Evolutionary conservation across 2,329 filamentous ascomycete genomes (phyloP).

Genomic region (Dichotomopilus funicola): DNA sequence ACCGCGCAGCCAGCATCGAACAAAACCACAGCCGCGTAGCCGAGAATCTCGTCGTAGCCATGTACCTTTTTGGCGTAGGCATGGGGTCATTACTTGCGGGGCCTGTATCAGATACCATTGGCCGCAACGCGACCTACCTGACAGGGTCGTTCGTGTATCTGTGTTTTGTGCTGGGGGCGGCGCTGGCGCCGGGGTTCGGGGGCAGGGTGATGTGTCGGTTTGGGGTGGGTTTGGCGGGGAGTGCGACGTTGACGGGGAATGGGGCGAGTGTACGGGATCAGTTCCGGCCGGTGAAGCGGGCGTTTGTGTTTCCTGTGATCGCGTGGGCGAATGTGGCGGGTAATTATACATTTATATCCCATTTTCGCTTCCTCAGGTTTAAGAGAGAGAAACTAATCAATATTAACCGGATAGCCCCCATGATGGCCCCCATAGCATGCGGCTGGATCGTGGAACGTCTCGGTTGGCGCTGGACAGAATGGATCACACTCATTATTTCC

Average conservation of each 20-base stretch:
- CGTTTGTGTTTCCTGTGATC: conserved; percentile 44
- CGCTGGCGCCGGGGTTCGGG: conserved; percentile 39
- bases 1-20: conserved; percentile 33
- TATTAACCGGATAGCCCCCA: conserved; percentile 26
- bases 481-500: conserved; percentile 36
- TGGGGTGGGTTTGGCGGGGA: conserved; percentile 40
- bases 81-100: conserved; percentile 42
- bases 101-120: conserved; percentile 42
- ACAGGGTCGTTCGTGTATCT: conserved; percentile 40
- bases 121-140: conserved; percentile 44
- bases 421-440: conserved; percentile 38
- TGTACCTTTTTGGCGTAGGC: conserved; percentile 44
- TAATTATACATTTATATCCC: conserved; percentile 9
- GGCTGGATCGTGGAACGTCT: conserved; percentile 37
- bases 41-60: conserved; percentile 38
- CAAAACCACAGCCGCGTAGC: conserved; percentile 39
- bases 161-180: conserved; percentile 43
- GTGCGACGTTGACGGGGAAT: conserved; percentile 33
- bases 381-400: no score
- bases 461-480: conserved; percentile 42
- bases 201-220: conserved; percentile 44
- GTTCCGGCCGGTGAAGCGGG: conserved; percentile 41
- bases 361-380: not conserved
- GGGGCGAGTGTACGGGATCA: conserved; percentile 41
- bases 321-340: conserved; percentile 38